phyloP scores from a whole-genome alignment of 306 rosid species.

The Cercis canadensis region DNA sequence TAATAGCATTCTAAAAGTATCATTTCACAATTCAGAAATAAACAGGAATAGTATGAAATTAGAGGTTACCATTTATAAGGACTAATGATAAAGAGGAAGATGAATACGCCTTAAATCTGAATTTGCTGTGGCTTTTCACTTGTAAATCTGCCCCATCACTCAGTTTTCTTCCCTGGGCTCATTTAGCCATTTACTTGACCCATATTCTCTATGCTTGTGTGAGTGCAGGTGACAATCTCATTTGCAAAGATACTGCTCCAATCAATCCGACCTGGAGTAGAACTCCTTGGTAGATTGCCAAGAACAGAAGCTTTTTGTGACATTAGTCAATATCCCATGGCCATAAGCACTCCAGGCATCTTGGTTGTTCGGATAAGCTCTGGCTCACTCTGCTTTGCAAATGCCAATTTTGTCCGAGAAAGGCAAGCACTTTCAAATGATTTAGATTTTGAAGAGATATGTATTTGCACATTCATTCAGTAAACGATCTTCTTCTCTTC shows the following conservation, averaged over 20 bases:
- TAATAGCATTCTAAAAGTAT: too few relatives aligned
- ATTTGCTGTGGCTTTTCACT: too few relatives aligned
- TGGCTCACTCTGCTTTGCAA: slow-evolving; percentile 84
- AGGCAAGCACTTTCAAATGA: slow-evolving; percentile 46
- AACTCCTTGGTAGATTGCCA: slow-evolving; percentile 75
- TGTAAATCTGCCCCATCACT: too few relatives aligned
- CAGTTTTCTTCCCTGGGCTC: too few relatives aligned
- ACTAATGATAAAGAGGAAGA: too few relatives aligned
- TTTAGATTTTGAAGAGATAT: slow-evolving; percentile 6
- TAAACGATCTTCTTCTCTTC: background rate
- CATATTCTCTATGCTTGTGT: slow-evolving; percentile 4
- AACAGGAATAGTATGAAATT: too few relatives aligned
- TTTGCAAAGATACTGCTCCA: slow-evolving; percentile 76
- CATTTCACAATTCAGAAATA: too few relatives aligned
- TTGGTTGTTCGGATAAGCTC: slow-evolving; percentile 69
- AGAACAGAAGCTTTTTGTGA: slow-evolving; percentile 71
- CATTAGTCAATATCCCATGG: slow-evolving; percentile 81
- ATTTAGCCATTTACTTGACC: too few relatives aligned
- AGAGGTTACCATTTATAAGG: too few relatives aligned
- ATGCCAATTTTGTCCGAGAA: slow-evolving; percentile 79
- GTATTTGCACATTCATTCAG: background rate
- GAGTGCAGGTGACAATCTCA: slow-evolving; percentile 72
- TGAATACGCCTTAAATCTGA: too few relatives aligned
- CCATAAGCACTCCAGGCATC: slow-evolving; percentile 65
- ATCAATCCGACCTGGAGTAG: slow-evolving; percentile 76